Conservation (phyloP, 2,329 filamentous ascomycete genomes). For the Talaromyces islandicus region DNA sequence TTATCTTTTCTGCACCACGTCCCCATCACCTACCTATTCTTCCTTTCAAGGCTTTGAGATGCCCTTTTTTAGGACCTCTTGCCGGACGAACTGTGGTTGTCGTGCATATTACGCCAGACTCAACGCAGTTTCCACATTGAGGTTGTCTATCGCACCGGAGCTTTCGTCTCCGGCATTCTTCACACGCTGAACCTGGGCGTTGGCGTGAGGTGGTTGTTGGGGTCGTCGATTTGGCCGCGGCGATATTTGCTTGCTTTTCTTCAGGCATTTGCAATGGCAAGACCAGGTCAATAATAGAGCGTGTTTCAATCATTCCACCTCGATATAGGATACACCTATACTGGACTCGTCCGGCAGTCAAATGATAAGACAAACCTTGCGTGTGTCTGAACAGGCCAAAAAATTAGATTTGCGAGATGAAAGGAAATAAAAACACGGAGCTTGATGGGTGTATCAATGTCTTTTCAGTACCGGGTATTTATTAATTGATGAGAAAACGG, state of each 20-base stretch:
- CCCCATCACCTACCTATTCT: conserved; percentile 19
- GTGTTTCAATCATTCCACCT: conserved; percentile 7
- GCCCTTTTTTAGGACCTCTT: conserved; percentile 87
- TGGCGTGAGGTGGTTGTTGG: conserved; percentile 15
- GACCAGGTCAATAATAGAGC: not conserved
- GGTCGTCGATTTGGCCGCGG: not conserved
- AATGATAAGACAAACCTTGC: not conserved
- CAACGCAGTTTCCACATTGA: conserved; percentile 79
- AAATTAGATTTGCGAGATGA: not conserved
- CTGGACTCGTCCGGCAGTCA: not conserved
- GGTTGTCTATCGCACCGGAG: conserved; percentile 79
- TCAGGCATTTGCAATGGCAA: conserved; percentile 5
- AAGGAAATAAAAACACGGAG: not conserved
- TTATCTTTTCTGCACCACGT: not conserved
- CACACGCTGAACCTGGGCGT: conserved; percentile 57
- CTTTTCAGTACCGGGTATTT: not conserved
- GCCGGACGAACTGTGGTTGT: conserved; percentile 20
- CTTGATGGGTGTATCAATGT: not conserved
- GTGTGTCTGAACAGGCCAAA: not conserved
- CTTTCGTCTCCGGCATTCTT: conserved; percentile 89
- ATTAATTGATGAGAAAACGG: not conserved
- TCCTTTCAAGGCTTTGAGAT: conserved; percentile 59
- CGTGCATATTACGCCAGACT: conserved; percentile 22
- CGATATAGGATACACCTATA: not conserved
- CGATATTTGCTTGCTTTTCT: conserved; percentile 2